A percentile compares a stretch with the other conserved stretches of the same genome.
Evolutionary conservation across 139 green algal genomes (phyloP).

Genomic region (Pedinophyceae sp.): DNA sequence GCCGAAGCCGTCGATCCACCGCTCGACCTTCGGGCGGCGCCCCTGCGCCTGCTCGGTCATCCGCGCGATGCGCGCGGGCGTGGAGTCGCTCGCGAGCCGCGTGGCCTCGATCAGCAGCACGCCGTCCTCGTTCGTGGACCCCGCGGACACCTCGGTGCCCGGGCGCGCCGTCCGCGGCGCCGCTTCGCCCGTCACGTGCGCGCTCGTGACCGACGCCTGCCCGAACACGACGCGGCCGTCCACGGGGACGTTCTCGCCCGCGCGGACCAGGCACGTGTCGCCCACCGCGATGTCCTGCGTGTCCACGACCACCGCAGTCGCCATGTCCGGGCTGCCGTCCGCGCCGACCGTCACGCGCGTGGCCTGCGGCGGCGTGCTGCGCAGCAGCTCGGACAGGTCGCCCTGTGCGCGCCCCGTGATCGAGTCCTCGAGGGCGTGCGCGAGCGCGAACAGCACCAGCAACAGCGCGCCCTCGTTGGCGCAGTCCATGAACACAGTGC

Average conservation of each 20-base stretch:
- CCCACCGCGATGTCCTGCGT: conserved; percentile 28
- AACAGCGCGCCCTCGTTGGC: conserved; percentile 66
- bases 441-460: conserved; percentile 61
- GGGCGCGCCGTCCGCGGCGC: conserved; percentile 15
- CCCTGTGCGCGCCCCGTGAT: conserved; percentile 40
- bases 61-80: conserved; percentile 57
- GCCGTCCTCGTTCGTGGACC: conserved; percentile 43
- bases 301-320: conserved; percentile 4
- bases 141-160: conserved; percentile 23
- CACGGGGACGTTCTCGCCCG: conserved; percentile 59
- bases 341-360: conserved; percentile 26
- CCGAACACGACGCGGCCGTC: conserved; percentile 59
- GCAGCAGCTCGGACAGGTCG: conserved; percentile 41
- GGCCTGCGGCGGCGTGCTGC: conserved; percentile 32
- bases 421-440: conserved; percentile 43
- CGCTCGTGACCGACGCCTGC: conserved; percentile 33
- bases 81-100: conserved; percentile 32
- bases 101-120: conserved; percentile 45
- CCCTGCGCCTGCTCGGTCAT: conserved; percentile 57
- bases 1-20: neutral
- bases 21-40: neutral
- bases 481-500: conserved; percentile 46
- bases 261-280: conserved; percentile 45
- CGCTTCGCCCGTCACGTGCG: conserved; percentile 67
- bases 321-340: conserved; percentile 10